phyloP scores from a whole-genome alignment of 202 grass and related monocot genomes.

The Carex sylvatica region DNA sequence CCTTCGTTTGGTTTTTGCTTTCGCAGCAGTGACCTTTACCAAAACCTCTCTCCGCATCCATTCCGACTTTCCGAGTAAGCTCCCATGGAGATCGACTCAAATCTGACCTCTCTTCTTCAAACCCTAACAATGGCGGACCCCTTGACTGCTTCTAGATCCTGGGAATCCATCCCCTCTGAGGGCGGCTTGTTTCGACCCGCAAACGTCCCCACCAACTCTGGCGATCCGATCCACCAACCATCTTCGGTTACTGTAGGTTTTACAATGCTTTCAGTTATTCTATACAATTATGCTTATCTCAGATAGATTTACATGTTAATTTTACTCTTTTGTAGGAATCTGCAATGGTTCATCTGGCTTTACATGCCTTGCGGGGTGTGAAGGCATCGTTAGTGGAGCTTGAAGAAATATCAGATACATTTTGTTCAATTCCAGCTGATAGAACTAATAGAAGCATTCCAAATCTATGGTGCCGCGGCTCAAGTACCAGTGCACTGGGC shows the following conservation, averaged over 20 bases:
- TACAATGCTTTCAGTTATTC: not conserved
- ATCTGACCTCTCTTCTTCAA: conserved; percentile 57
- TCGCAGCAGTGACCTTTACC: not conserved
- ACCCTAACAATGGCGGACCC: conserved; percentile 58
- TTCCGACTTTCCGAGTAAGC: conserved; percentile 17
- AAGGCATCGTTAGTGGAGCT: conserved; percentile 77
- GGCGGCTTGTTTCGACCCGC: conserved; percentile 26
- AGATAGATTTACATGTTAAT: not conserved
- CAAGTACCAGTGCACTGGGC: conserved; percentile 56
- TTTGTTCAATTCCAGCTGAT: conserved; percentile 66
- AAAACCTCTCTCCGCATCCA: not conserved
- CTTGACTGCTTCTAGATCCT: conserved; percentile 47
- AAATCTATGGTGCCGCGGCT: conserved; percentile 74
- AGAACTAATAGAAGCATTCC: conserved; percentile 58
- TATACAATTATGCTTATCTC: not conserved
- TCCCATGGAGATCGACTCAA: conserved; percentile 52
- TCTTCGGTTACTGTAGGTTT: conserved; percentile 54
- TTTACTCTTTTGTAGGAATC: conserved; percentile 57
- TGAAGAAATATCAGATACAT: conserved; percentile 53
- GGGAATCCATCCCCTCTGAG: conserved; percentile 54
- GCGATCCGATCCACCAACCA: conserved; percentile 54
- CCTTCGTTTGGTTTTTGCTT: not conserved
- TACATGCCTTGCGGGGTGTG: conserved; percentile 70
- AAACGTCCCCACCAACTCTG: conserved; percentile 9
- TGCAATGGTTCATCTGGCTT: conserved; percentile 64